Conservation (phyloP, 1,284 basidiomycete species). For the Tilletia setariae region DNA sequence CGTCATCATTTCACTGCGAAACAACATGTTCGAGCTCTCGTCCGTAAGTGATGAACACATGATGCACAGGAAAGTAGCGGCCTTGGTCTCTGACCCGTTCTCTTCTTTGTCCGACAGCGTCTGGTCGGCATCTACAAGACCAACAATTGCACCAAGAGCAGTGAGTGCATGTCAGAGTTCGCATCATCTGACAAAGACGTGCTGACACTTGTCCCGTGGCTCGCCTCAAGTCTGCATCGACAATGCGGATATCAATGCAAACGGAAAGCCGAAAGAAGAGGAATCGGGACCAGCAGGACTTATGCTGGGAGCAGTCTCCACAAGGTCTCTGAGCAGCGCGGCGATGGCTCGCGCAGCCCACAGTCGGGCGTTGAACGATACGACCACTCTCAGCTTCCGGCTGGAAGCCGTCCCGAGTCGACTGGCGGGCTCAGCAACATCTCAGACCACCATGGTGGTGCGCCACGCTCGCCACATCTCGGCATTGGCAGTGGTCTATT, state of each 20-base stretch:
- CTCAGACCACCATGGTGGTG: neutral
- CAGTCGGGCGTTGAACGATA: neutral
- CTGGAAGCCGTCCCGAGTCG: slow-evolving; percentile 23
- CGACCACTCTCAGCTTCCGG: neutral
- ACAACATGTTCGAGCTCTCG: slow-evolving; percentile 55
- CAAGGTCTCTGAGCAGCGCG: slow-evolving; percentile 72
- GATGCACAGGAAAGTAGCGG: too few relatives aligned
- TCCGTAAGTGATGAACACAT: slow-evolving; percentile 18
- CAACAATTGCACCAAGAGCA: slow-evolving; percentile 67
- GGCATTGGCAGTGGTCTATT: slow-evolving; percentile 36
- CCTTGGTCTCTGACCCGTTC: too few relatives aligned
- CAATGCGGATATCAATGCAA: slow-evolving; percentile 11
- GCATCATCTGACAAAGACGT: neutral
- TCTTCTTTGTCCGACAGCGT: slow-evolving; percentile 59
- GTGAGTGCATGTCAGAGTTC: neutral
- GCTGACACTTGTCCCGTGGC: neutral
- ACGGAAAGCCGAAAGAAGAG: neutral
- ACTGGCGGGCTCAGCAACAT: slow-evolving; percentile 23
- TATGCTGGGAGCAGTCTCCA: slow-evolving; percentile 60
- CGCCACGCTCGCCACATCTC: slow-evolving; percentile 34
- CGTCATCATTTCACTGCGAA: slow-evolving; percentile 90
- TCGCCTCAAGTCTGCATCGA: slow-evolving; percentile 5
- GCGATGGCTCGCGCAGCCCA: slow-evolving; percentile 1
- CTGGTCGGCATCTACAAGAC: slow-evolving; percentile 99
- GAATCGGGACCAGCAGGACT: too few relatives aligned